Evolutionary conservation across 108 stramenopile species (phyloP), one percentile per base, ranked within the genome.

Genomic region (Licmophora abbreviata): DNA sequence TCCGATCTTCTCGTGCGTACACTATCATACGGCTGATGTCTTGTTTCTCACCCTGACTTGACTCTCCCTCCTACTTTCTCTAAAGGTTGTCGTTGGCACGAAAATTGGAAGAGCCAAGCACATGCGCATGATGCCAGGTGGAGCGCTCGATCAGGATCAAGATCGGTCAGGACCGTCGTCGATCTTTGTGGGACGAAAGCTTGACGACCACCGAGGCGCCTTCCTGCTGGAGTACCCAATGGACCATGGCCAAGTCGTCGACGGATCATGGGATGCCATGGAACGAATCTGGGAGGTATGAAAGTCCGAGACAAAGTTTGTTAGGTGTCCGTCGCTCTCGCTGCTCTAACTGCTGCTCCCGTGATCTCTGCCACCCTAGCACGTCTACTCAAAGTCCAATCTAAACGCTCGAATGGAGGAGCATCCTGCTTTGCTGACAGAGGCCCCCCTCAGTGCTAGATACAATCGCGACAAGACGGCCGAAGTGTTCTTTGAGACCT

Each of bases 401-500:
- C 69, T 95, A 20, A 85, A 86, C 40, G 90, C 88, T 33, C 73
- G 83, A 33, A 56, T 71, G 23, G 96, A 94, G 37, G 93, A 95
- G 34, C 95, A 98, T 64, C 95, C 98, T 17, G 87, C 95, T 0
- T 74, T 99, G 29, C 76, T 97, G 48, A 96, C 96, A 3, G 98
- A 99, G 68, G 77, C 95, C 11, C 95, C 96, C 5, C 71, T 96
- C 15, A 97, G 96, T 54, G 92, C 93, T n/a, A 58, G 71, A 23
- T 49, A 72, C 35, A 92, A 98, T 59, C 73, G 98, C 11, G 92
- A 97, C 45, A 60, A 71, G 46, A 71, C 79, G 21, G 90, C 94
- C 6, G 95, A 97, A 65, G 59, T 95, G 25, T 85, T 98, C 54
- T 98, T 99, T 59, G 98, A 99, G 63, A 76, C 85, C 6, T 92